Evolutionary conservation across 208 protist genomes (phyloP).

Genomic region (Trypanosoma scelopori): DNA sequence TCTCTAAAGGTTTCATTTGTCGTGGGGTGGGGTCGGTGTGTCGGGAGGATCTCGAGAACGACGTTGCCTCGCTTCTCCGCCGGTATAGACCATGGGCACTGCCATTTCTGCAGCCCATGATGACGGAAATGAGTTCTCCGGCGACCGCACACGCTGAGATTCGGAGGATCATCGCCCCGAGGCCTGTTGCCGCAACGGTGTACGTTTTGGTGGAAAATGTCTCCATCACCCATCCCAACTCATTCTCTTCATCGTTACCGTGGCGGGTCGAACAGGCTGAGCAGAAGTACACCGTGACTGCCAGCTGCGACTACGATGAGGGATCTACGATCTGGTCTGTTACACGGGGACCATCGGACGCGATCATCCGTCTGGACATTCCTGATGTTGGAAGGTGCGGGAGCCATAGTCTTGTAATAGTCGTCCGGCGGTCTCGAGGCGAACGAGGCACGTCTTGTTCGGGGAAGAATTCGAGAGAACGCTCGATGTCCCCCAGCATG

Average conservation of each 20-base stretch:
- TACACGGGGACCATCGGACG: background rate
- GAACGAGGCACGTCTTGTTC: background rate
- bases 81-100: slow-evolving; percentile 21
- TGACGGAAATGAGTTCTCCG: background rate
- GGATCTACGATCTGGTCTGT: background rate
- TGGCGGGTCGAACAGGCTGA: background rate
- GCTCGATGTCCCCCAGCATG: background rate
- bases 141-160: slow-evolving; percentile 19
- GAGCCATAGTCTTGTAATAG: slow-evolving; percentile 6
- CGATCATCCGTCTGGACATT: slow-evolving; percentile 23
- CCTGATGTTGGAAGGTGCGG: background rate
- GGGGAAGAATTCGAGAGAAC: background rate
- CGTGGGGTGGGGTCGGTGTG: background rate
- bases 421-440: background rate
- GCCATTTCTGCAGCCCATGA: slow-evolving; percentile 18
- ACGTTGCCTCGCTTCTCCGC: slow-evolving; percentile 24
- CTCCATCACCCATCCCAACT: background rate
- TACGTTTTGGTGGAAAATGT: slow-evolving; percentile 20
- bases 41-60: slow-evolving; percentile 17
- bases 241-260: too few species aligned
- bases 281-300: slow-evolving; percentile 11
- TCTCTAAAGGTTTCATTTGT: slow-evolving; percentile 19
- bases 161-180: slow-evolving; percentile 4
- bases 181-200: slow-evolving; percentile 19
- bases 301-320: slow-evolving; percentile 11